Evolutionary conservation across 257 asterid species (phyloP).

Genomic region (Nicotiana undulata): DNA sequence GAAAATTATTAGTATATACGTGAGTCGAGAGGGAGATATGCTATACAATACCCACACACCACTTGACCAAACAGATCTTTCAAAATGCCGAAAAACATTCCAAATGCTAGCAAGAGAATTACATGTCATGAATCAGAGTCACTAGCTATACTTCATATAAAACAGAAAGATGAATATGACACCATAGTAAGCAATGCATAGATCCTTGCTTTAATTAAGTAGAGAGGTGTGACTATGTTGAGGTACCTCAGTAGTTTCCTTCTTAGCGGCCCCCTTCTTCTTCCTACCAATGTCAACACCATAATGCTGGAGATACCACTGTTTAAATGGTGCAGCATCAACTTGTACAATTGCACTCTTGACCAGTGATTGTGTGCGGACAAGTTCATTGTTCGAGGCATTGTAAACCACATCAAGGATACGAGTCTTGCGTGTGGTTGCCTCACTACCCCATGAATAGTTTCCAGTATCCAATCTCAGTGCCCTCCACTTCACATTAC

Average conservation of each 20-base stretch:
- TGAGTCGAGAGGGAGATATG: no score
- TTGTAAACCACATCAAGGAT: constrained; percentile 68
- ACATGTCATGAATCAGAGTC: not conserved
- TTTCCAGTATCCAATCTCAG: constrained; percentile 66
- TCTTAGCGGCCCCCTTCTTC: constrained; percentile 54
- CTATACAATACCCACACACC: not conserved
- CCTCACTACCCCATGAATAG: constrained; percentile 71
- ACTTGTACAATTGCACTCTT: constrained; percentile 69
- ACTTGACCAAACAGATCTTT: not conserved
- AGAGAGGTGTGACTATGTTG: not conserved
- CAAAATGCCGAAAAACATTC: no score
- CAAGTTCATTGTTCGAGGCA: constrained; percentile 67
- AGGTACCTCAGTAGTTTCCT: constrained; percentile 31
- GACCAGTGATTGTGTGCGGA: constrained; percentile 67
- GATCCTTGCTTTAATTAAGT: not conserved
- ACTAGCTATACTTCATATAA: not conserved
- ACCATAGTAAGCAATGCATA: not conserved
- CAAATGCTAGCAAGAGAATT: not conserved
- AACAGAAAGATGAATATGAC: not conserved
- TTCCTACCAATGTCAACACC: constrained; percentile 83
- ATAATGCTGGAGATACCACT: constrained; percentile 76
- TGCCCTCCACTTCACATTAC: constrained; percentile 75
- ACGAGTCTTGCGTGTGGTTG: constrained; percentile 59
- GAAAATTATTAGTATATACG: not conserved
- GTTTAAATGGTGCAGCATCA: constrained; percentile 81